These are phyloP conservation scores for Astrothelium macrocarpum DNA, from an alignment of 495 filamentous ascomycete species.

Conservation along the genomic window DNA sequence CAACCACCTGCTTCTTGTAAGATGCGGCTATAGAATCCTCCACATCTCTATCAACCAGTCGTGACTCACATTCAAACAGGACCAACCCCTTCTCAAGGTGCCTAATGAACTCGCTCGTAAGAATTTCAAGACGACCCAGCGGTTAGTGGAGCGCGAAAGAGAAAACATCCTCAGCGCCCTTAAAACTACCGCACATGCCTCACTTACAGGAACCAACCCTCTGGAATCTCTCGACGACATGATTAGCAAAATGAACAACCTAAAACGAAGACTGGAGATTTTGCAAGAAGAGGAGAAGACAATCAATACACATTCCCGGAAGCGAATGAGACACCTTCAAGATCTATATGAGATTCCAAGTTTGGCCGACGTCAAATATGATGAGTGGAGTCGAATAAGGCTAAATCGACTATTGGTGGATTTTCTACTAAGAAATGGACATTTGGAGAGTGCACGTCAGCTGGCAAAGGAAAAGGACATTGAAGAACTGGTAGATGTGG, in stretches of 20 bases:
- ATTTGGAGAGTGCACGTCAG: constrained; percentile 62
- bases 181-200: constrained; percentile 46
- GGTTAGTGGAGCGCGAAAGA: constrained; percentile 68
- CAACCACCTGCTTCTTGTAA: constrained; percentile 61
- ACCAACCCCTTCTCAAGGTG: constrained; percentile 88
- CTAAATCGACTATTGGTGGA: constrained; percentile 82
- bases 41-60: constrained; percentile 15
- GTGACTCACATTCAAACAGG: constrained; percentile 41
- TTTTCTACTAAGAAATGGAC: constrained; percentile 77
- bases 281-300: constrained; percentile 68
- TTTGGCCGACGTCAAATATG: constrained; percentile 87
- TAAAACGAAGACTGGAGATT: constrained; percentile 76
- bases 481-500: constrained; percentile 76
- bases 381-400: constrained; percentile 72
- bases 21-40: neutral
- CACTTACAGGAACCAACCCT: constrained; percentile 49
- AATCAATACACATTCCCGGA: constrained; percentile 61
- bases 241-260: constrained; percentile 68
- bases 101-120: constrained; percentile 84
- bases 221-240: constrained; percentile 71
- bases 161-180: constrained; percentile 59
- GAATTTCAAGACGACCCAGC: constrained; percentile 84
- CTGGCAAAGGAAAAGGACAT: constrained; percentile 64
- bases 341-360: constrained; percentile 70
- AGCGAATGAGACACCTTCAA: constrained; percentile 69